Base-by-base conservation (phyloP, 2,329 filamentous ascomycete species). In the Tolypocladium cylindrosporum region DNA sequence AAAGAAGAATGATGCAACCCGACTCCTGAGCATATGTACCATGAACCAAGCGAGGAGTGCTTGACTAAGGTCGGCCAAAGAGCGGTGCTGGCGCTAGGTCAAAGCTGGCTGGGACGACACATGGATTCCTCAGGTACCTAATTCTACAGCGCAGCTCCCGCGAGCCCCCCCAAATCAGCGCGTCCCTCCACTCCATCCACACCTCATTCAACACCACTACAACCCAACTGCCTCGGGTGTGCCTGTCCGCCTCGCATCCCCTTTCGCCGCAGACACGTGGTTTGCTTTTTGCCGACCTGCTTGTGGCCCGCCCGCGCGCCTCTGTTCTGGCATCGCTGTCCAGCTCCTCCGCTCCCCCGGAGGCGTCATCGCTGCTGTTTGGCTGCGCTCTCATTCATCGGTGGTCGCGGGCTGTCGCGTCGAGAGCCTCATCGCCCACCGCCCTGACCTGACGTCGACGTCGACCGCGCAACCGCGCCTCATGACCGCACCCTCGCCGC, bases 401-500 rank as follows among this genome's bases (percentile, higher is more conserved):
- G 48, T 37, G 19, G 50, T 45, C 41, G 56, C 56, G 51, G 56
- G 50, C 56, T 31, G 37, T 57, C 50, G 51, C 56, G 51, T 37
- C 40, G 53, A 43, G 53, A 5, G 39, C 53, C 53, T 41, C 53
- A 14, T 36, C 55, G 45, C 55, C 45, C 48, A 53, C 48, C 48
- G 53, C 58, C 36, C 42, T 48, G 50, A 43, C 54, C 48, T 21
- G 40, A 31, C 36, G 54, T 56, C 37, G 45, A 59, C 55, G 42
- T 36, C 56, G 50, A 56, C 55, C 43, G 56, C 56, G 48, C 19
- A 36, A 14, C 41, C 54, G 57, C 56, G 57, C 60, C 56, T 55
- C 59, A 63, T 58, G 60, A 61, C 45, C 39, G 39, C 60, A 39
- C 39, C 43, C 34, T 21, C 57, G 41, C 31, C 39, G 58, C 56